phyloP scores from a whole-genome alignment of 306 rosid genomes.

The Quercus rubra region DNA sequence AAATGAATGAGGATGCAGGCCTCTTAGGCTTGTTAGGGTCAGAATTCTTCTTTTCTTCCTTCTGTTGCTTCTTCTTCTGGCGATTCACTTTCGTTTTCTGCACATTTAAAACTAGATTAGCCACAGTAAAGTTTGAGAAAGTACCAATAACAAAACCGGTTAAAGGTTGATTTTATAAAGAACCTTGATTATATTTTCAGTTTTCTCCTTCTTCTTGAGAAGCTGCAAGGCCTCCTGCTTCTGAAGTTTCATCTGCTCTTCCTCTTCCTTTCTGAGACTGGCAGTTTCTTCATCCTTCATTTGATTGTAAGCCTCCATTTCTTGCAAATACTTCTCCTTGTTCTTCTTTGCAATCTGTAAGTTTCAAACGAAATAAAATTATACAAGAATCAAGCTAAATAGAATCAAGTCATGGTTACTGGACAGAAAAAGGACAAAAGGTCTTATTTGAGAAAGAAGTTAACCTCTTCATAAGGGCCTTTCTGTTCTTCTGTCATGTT shows the following conservation, averaged over 20 bases:
- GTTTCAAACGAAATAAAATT: neutral
- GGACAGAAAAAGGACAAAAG: neutral
- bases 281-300: slow-evolving; percentile 73
- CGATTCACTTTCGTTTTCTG: slow-evolving; percentile 66
- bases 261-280: slow-evolving; percentile 61
- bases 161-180: neutral
- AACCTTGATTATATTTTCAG: slow-evolving; percentile 77
- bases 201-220: slow-evolving; percentile 91
- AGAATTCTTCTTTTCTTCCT: slow-evolving; percentile 47
- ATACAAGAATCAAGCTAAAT: neutral
- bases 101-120: neutral
- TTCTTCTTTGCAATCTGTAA: slow-evolving; percentile 73
- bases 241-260: slow-evolving; percentile 75
- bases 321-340: slow-evolving; percentile 62
- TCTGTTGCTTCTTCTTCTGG: slow-evolving; percentile 63
- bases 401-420: neutral
- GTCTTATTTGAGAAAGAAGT: neutral
- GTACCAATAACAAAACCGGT: neutral
- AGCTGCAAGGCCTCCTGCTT: slow-evolving; percentile 79
- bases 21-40: slow-evolving; percentile 93
- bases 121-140: neutral
- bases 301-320: slow-evolving; percentile 77
- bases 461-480: slow-evolving; percentile 81
- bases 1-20: slow-evolving; percentile 71
- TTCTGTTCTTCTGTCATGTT: slow-evolving; percentile 61